Conservation (phyloP, 2,329 filamentous ascomycete species). For the Amauroascus verrucosus region DNA sequence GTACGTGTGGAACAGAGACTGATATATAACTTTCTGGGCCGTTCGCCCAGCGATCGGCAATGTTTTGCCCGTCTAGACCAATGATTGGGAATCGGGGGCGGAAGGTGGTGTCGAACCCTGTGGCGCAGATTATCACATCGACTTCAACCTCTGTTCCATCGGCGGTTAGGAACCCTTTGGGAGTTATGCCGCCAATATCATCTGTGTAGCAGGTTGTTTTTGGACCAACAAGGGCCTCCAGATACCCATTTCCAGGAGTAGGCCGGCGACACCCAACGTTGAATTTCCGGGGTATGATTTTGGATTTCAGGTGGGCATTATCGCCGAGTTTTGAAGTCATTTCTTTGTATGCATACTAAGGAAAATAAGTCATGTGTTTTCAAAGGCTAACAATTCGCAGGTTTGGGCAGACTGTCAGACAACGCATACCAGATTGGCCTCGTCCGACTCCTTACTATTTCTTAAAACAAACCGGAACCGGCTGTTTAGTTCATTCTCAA, state of each 20-base stretch:
- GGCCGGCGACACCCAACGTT: constrained; percentile 30
- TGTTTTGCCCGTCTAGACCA: constrained; percentile 12
- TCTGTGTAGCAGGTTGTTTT: constrained; percentile 19
- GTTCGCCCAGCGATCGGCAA: constrained; percentile 14
- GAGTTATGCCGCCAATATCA: constrained; percentile 15
- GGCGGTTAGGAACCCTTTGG: constrained; percentile 21
- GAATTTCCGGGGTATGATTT: constrained; percentile 22
- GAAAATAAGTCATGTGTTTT: background rate
- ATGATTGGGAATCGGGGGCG: constrained; percentile 19
- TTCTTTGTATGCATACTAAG: constrained; percentile 14
- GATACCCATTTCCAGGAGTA: constrained; percentile 33
- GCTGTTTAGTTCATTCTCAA: constrained; percentile 38
- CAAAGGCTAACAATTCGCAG: background rate
- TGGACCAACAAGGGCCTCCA: constrained; percentile 20
- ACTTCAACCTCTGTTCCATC: constrained; percentile 50
- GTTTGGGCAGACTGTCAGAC: too few species aligned
- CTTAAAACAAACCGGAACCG: constrained; percentile 16
- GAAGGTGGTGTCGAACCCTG: constrained; percentile 50
- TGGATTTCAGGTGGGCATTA: constrained; percentile 13
- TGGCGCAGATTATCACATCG: constrained; percentile 58
- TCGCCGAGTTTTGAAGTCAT: constrained; percentile 15
- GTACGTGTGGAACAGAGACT: constrained; percentile 12
- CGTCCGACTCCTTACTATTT: constrained; percentile 17
- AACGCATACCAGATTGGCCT: constrained; percentile 13
- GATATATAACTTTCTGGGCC: constrained; percentile 15